These are phyloP conservation scores for Ceratocystis colombiana DNA, from an alignment of 2,329 filamentous ascomycete genomes.

Conservation along the genomic window DNA sequence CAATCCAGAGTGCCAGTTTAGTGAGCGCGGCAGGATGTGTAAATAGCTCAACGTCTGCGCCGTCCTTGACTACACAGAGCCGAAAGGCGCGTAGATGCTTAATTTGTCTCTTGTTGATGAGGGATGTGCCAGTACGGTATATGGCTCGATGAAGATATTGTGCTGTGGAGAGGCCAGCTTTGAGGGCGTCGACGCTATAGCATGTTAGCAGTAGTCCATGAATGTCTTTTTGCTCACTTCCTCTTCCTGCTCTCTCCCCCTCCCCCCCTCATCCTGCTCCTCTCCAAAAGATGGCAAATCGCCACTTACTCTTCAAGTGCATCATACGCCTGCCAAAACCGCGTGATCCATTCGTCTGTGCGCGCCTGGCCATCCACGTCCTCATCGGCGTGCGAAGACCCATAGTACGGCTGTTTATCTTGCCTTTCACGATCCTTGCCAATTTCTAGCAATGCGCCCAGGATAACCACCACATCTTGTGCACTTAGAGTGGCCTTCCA, in stretches of 20 bases:
- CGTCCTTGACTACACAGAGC: constrained; percentile 91
- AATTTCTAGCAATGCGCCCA: constrained; percentile 87
- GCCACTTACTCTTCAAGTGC: constrained; percentile 54
- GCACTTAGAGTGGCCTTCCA: constrained; percentile 92
- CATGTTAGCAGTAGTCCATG: constrained; percentile 42
- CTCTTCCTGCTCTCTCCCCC: background rate
- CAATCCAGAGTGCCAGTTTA: constrained; percentile 88
- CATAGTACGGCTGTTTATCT: constrained; percentile 27
- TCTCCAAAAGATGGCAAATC: constrained; percentile 2
- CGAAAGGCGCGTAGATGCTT: constrained; percentile 85
- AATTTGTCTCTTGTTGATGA: constrained; percentile 90
- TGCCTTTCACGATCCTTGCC: constrained; percentile 46
- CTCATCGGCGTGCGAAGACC: constrained; percentile 31
- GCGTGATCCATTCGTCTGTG: constrained; percentile 53
- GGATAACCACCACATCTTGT: constrained; percentile 84
- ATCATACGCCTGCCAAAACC: constrained; percentile 65
- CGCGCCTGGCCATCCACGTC: constrained; percentile 43
- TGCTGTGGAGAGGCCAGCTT: constrained; percentile 66
- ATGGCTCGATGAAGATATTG: constrained; percentile 88
- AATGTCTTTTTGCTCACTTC: background rate
- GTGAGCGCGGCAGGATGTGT: constrained; percentile 86
- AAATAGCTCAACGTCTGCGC: constrained; percentile 83
- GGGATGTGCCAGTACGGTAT: constrained; percentile 77
- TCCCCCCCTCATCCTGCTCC: constrained; percentile 21
- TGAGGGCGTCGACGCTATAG: constrained; percentile 61